Conservation (phyloP, 768 basidiomycete species). For the Lentinula lateritia region DNA sequence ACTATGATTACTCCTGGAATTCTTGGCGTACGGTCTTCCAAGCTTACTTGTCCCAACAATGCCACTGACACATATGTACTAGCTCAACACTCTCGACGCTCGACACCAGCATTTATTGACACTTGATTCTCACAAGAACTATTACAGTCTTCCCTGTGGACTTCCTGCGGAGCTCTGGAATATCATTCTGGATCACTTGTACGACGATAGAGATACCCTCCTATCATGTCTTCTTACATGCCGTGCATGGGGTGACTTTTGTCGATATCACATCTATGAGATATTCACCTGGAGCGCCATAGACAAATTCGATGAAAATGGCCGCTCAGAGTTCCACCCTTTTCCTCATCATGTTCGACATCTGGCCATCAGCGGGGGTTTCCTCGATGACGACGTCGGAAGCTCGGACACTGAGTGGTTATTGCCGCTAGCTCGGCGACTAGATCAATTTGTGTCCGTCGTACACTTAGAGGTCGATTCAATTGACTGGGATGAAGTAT, state of each 20-base stretch:
- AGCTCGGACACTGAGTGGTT: neutral
- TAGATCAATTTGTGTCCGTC: neutral
- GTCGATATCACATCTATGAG: neutral
- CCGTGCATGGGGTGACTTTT: neutral
- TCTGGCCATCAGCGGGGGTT: neutral
- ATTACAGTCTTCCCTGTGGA: neutral
- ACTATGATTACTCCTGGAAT: neutral
- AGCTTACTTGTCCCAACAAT: neutral
- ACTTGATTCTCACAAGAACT: neutral
- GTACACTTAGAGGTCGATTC: neutral
- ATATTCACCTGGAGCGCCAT: neutral
- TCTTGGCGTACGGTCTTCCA: neutral
- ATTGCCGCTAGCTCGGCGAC: neutral
- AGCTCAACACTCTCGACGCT: neutral
- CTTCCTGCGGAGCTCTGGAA: constrained; percentile 4
- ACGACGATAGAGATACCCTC: neutral
- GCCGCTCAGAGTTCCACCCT: neutral
- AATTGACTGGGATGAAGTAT: neutral
- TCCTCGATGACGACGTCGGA: neutral
- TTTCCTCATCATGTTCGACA: neutral
- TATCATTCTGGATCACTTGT: neutral
- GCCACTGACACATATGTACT: neutral
- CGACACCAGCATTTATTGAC: neutral
- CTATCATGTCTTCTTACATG: neutral
- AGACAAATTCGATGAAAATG: neutral